These are phyloP conservation scores for Ampelomyces quisqualis DNA, from an alignment of 2,329 filamentous ascomycete genomes.

Conservation along the genomic window DNA sequence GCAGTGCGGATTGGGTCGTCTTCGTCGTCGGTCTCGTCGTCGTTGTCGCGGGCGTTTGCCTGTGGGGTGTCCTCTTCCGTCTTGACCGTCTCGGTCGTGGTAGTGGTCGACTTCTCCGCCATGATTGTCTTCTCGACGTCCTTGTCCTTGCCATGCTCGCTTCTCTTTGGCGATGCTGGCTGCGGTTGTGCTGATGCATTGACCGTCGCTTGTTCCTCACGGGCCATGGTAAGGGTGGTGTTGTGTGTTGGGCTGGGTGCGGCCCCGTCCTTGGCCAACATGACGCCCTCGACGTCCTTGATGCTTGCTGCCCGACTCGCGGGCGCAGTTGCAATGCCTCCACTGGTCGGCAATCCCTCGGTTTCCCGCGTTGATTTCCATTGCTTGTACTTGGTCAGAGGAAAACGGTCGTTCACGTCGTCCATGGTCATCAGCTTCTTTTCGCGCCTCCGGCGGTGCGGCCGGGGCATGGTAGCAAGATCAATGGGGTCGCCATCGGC, in stretches of 20 bases:
- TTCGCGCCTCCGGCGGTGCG: constrained; percentile 83
- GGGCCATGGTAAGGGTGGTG: constrained; percentile 46
- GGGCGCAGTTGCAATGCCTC: constrained; percentile 72
- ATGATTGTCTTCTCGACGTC: constrained; percentile 21
- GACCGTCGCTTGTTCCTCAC: constrained; percentile 51
- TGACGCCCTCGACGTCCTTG: constrained; percentile 60
- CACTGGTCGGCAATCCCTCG: constrained; percentile 78
- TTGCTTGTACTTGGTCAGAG: constrained; percentile 91
- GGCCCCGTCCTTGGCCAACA: constrained; percentile 33
- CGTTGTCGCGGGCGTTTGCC: constrained; percentile 25
- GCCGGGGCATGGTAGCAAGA: constrained; percentile 78
- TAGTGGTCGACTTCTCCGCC: constrained; percentile 9
- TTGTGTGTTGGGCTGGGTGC: constrained; percentile 35
- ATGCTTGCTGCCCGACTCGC: constrained; percentile 73
- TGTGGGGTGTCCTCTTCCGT: constrained; percentile 22
- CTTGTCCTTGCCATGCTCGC: constrained; percentile 27
- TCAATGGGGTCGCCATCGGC: constrained; percentile 81
- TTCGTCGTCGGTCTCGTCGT: constrained; percentile 67
- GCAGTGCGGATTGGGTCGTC: constrained; percentile 79
- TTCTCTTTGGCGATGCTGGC: constrained; percentile 26
- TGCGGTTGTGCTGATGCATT: constrained; percentile 20
- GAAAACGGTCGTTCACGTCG: constrained; percentile 96
- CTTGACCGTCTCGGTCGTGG: constrained; percentile 29
- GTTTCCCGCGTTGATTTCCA: constrained; percentile 85
- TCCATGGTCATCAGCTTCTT: constrained; percentile 99